Percentiles rank a stretch among this genome's conserved stretches.
These are phyloP conservation scores for Manihot esculenta DNA, from an alignment of 441 rosid species.

Conservation along the genomic window DNA sequence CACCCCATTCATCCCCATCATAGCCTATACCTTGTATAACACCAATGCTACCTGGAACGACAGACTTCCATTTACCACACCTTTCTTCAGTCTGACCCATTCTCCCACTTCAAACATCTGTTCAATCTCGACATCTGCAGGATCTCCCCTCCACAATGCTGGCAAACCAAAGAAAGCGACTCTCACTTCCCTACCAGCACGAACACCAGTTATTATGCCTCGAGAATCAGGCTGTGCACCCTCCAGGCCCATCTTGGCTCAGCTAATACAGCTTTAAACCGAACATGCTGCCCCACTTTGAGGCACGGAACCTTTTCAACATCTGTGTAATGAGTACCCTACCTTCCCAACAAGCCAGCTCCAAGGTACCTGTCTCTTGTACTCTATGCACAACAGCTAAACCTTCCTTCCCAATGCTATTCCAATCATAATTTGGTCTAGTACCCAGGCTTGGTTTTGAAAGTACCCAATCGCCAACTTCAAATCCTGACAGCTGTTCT, in stretches of 20 bases:
- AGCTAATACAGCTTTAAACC: conserved; percentile 63
- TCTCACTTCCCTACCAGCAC: conserved; percentile 93
- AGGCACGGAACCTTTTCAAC: conserved; percentile 79
- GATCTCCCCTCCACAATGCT: conserved; percentile 96
- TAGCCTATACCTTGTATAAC: conserved; percentile 88
- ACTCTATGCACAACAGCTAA: conserved; percentile 91
- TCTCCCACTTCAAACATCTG: conserved; percentile 88
- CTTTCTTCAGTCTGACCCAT: conserved; percentile 80
- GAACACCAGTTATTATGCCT: conserved; percentile 80
- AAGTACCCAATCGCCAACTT: conserved; percentile 99
- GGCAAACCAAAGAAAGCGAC: conserved; percentile 83
- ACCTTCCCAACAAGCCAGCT: conserved; percentile 93
- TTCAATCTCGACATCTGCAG: conserved; percentile 84
- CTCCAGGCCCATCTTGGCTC: conserved; percentile 99
- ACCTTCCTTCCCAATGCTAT: conserved; percentile 81
- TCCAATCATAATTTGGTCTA: conserved; percentile 98
- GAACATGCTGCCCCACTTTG: conserved; percentile 91
- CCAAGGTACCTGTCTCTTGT: conserved; percentile 87
- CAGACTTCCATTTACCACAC: conserved; percentile 70
- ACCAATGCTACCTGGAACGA: conserved; percentile 80
- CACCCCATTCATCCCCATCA: conserved; percentile 84
- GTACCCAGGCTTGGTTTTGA: conserved; percentile 88
- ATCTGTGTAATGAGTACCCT: conserved; percentile 77
- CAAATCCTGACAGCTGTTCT: conserved; percentile 93
- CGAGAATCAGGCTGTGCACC: conserved; percentile 69